Base-by-base conservation (phyloP, 805 yeast genomes). In the Pichia nakasei region DNA sequence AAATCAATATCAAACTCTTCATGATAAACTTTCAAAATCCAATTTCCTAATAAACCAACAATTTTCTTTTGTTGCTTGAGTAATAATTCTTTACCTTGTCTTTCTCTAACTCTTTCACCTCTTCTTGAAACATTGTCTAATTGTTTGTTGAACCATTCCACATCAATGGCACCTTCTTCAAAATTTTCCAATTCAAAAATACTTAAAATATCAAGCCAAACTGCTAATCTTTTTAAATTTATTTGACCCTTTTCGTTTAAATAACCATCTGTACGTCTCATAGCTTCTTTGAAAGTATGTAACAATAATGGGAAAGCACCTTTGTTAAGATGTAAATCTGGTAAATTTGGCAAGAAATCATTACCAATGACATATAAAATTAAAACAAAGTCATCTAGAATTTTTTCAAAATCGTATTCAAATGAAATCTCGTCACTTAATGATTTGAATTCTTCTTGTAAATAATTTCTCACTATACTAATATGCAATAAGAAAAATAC, bases 281-380 rank as follows among this genome's bases (percentile, higher is more conserved):
- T 69, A 22, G 89, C 78, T 55, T 78, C 80, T 61, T 89, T 93
- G 67, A 93, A 93, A 15, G 96, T 82, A 49, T 82, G 86, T 53
- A 93, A 70, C 56, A 93, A 71, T 26, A 88, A 74, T n/a, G 97
- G 96, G 68, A 93, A 85, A 0, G 97, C 98, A 53, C 97, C 97
- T 54, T 89, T 93, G 59, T 88, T 89, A 52, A 93, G 74, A 60
- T 86, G 89, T 53, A 93, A 71, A 63, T 89, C 95, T 0, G 99
- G 98, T 54, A 94, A 74, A 60, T 93, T 86, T 22, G 99, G 98
- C 58, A 93, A 73, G 79, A 93, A 93, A 73, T 93, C 99, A 59
- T 93, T 93, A 56, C 99, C 99, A 54, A 93, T 86, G 48, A 93
- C 95, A 58, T 86, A 89, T 82, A 87, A 77, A 55, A 91, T 82